Conservation (phyloP, 345 rosid species). For the Hypericum perforatum region DNA sequence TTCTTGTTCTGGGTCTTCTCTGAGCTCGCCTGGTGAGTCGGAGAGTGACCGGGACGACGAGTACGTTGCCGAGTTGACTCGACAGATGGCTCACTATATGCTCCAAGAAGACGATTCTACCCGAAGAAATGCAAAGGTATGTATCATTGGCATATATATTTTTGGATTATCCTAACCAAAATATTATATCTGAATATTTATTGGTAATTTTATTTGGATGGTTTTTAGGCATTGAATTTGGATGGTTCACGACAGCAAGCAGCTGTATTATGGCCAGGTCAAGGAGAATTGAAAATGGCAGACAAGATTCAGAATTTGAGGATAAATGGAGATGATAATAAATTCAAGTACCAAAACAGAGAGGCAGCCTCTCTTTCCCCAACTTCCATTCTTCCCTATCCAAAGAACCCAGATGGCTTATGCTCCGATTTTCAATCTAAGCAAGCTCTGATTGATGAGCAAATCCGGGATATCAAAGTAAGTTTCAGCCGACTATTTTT, state of each 20-base stretch:
- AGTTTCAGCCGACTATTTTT: too few relatives aligned
- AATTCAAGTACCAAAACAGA: not conserved
- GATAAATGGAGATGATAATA: conserved; percentile 18
- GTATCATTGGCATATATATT: not conserved
- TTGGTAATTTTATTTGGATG: not conserved
- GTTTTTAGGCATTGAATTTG: conserved; percentile 24
- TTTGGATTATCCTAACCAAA: too few relatives aligned
- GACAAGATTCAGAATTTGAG: conserved; percentile 27
- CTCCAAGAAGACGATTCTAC: conserved; percentile 35
- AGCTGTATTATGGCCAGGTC: too few relatives aligned
- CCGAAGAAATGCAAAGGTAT: conserved; percentile 16
- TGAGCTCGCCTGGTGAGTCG: conserved; percentile 20
- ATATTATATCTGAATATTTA: not conserved
- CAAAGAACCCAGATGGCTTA: conserved; percentile 1
- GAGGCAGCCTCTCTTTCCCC: conserved; percentile 8
- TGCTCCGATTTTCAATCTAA: conserved; percentile 26
- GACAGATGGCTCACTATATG: conserved; percentile 74
- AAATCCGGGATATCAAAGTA: conserved; percentile 51
- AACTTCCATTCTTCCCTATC: conserved; percentile 2
- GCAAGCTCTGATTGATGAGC: conserved; percentile 49
- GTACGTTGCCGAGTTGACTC: conserved; percentile 55
- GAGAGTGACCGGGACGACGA: conserved; percentile 42
- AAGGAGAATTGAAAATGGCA: too few relatives aligned
- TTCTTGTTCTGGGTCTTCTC: conserved; percentile 11
- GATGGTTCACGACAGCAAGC: too few relatives aligned